Conservation (phyloP, 768 basidiomycete species). For the Russula abietina region DNA sequence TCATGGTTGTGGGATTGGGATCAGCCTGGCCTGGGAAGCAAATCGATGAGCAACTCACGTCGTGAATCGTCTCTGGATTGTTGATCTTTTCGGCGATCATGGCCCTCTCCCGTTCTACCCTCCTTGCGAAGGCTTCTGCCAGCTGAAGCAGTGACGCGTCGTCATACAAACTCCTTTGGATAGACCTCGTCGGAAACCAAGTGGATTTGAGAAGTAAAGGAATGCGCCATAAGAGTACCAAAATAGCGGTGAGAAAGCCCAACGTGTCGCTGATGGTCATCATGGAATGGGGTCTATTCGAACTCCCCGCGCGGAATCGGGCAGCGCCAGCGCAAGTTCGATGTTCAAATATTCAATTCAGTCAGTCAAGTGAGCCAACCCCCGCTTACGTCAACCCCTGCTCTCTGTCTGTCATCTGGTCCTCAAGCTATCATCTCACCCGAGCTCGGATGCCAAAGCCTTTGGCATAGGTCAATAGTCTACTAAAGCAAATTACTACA, state of each 20-base stretch:
- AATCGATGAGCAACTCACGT: constrained; percentile 8
- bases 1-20: constrained; percentile 1
- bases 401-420: too few species aligned
- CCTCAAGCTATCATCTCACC: too few species aligned
- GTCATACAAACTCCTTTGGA: not conserved
- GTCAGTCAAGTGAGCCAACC: not conserved
- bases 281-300: not conserved
- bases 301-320: constrained; percentile 13
- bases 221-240: not conserved
- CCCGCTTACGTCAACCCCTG: not conserved
- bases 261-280: not conserved
- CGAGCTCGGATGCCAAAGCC: too few species aligned
- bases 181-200: constrained; percentile 4
- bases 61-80: constrained; percentile 9
- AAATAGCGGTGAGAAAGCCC: not conserved
- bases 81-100: constrained; percentile 3
- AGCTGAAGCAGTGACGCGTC: constrained; percentile 13
- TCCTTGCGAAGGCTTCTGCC: constrained; percentile 18
- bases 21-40: not conserved
- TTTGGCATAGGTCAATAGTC: too few species aligned
- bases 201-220: not conserved
- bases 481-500: too few species aligned
- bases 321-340: constrained; percentile 15
- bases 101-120: constrained; percentile 4
- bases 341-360: not conserved